Evolutionary conservation across 2,329 filamentous ascomycete genomes (phyloP).

Genomic region (Botrytis paeoniae): DNA sequence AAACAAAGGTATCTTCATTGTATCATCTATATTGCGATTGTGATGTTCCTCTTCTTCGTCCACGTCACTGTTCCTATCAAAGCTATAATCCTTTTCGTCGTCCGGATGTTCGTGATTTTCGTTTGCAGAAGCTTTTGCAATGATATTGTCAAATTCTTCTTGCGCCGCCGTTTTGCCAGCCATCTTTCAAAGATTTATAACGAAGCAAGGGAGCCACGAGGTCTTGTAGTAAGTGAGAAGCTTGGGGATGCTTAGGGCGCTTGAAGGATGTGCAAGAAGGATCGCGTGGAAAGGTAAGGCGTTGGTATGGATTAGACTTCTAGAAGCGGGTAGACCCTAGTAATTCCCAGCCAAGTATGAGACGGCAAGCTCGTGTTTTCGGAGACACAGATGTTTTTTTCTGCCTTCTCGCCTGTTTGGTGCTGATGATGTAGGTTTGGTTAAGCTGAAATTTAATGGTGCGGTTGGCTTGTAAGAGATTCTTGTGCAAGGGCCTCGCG

Average conservation of each 20-base stretch:
- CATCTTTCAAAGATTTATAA: constrained; percentile 27
- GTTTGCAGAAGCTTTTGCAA: constrained; percentile 51
- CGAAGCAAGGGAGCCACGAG: constrained; percentile 24
- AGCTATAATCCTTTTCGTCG: constrained; percentile 55
- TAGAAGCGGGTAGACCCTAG: constrained; percentile 1
- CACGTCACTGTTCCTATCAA: constrained; percentile 53
- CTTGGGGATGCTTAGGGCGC: background rate
- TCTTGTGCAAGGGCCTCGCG: constrained; percentile 15
- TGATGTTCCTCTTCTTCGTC: constrained; percentile 45
- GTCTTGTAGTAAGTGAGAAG: constrained; percentile 23
- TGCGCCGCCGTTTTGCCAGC: constrained; percentile 54
- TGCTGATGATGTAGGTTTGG: background rate
- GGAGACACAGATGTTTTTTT: background rate
- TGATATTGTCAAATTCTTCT: constrained; percentile 63
- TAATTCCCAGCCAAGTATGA: background rate
- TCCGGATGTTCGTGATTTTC: constrained; percentile 44
- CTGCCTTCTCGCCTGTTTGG: background rate
- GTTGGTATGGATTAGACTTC: background rate
- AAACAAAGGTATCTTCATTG: constrained; percentile 62
- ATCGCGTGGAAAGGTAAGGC: constrained; percentile 14
- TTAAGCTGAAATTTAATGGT: constrained; percentile 5
- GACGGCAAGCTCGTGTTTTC: background rate
- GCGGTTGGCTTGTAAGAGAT: constrained; percentile 10
- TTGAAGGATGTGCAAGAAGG: constrained; percentile 16
- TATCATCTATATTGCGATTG: constrained; percentile 53